Evolutionary conservation across 2,329 filamentous ascomycete species (phyloP).

Genomic region (Thermothelomyces thermophilus): DNA sequence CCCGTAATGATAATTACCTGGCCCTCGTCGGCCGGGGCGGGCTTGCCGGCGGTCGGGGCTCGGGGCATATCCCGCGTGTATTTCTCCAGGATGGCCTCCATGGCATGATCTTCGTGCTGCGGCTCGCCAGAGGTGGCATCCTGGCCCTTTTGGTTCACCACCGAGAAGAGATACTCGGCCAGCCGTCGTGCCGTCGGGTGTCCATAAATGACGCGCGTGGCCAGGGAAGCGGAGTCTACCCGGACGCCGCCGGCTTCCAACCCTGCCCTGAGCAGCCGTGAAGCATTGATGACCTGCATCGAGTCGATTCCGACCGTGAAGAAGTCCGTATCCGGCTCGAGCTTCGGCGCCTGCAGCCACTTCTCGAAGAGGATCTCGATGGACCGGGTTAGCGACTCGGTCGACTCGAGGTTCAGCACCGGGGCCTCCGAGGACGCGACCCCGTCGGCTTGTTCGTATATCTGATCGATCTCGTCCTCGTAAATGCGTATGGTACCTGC

Average conservation of each 20-base stretch:
- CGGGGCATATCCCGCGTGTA: constrained; percentile 30
- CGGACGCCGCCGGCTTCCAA: constrained; percentile 29
- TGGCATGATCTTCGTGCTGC: constrained; percentile 24
- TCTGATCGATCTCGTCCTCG: constrained; percentile 35
- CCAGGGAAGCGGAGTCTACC: constrained; percentile 31
- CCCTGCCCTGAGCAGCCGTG: constrained; percentile 31
- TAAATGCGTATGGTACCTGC: constrained; percentile 35
- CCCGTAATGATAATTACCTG: constrained; percentile 42
- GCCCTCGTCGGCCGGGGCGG: constrained; percentile 28
- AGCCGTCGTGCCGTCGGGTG: constrained; percentile 34
- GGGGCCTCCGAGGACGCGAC: constrained; percentile 20
- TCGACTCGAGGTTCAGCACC: constrained; percentile 28
- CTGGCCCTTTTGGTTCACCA: constrained; percentile 18
- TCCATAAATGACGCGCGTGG: constrained; percentile 35
- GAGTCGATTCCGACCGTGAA: constrained; percentile 37
- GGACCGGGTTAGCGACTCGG: constrained; percentile 27
- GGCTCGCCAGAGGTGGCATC: constrained; percentile 13
- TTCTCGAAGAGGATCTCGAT: constrained; percentile 29
- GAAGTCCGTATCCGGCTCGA: constrained; percentile 33
- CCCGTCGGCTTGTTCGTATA: constrained; percentile 32
- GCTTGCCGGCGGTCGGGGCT: constrained; percentile 22
- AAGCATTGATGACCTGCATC: constrained; percentile 35
- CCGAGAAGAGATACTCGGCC: constrained; percentile 30
- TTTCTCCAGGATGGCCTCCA: constrained; percentile 32
- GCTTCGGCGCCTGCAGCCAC: constrained; percentile 24